Evolutionary conservation across 129 eudicot genomes (phyloP).

Genomic region (Scalesia atractyloides): DNA sequence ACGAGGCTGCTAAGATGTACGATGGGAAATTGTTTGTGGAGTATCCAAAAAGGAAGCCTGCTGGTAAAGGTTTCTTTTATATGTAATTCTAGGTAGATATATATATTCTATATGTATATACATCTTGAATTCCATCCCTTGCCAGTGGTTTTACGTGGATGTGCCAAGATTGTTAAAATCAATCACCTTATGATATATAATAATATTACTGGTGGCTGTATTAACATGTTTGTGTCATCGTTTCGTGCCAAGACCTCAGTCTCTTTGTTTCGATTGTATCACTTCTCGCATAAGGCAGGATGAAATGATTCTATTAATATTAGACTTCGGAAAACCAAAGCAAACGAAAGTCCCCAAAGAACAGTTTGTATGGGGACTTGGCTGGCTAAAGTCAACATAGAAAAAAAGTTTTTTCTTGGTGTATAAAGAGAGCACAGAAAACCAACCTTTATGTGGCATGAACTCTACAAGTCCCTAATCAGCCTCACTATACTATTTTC

Average conservation of each 20-base stretch:
- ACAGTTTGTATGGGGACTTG: background rate
- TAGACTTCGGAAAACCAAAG: background rate
- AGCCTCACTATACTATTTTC: background rate
- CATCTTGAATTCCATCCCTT: constrained; percentile 16
- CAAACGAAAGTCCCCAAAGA: background rate
- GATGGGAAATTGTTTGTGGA: constrained; percentile 35
- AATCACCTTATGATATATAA: background rate
- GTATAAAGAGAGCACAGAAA: background rate
- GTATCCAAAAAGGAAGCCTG: constrained; percentile 17
- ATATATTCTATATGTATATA: background rate
- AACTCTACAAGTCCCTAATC: background rate
- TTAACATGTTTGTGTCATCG: background rate
- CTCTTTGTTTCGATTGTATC: background rate
- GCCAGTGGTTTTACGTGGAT: constrained; percentile 17
- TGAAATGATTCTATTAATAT: background rate
- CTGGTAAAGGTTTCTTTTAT: constrained; percentile 32
- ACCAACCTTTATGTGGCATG: background rate
- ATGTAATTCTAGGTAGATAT: background rate
- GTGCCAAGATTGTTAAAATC: constrained; percentile 4
- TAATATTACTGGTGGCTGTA: background rate
- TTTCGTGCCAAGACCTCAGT: background rate
- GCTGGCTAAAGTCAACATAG: background rate
- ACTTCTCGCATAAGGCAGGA: background rate
- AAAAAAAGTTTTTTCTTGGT: background rate
- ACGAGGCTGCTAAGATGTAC: constrained; percentile 38